phyloP scores from a whole-genome alignment of 768 basidiomycete genomes.

The Leccinum barrowsii region DNA sequence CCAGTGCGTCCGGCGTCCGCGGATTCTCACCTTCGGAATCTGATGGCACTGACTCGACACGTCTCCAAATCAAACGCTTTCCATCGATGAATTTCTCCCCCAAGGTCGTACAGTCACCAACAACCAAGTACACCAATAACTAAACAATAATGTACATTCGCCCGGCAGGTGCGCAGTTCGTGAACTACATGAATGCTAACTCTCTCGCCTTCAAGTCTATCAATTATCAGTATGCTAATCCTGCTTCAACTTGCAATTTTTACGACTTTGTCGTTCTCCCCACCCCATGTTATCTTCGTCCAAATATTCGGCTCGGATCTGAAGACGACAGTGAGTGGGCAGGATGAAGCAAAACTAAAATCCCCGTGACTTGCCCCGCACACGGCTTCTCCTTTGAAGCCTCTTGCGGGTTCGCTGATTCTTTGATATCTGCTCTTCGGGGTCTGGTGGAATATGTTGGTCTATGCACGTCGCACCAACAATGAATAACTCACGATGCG shows the following conservation, averaged over 20 bases:
- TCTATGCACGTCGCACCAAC: not conserved
- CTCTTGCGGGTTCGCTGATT: constrained; percentile 9
- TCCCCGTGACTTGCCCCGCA: constrained; percentile 15
- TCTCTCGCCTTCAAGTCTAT: not conserved
- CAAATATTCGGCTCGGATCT: constrained; percentile 24
- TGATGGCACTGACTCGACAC: too few relatives aligned
- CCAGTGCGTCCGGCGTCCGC: too few relatives aligned
- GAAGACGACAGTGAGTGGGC: not conserved
- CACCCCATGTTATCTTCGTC: constrained; percentile 29
- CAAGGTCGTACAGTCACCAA: not conserved
- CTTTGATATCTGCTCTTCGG: constrained; percentile 15
- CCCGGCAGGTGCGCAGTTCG: not conserved
- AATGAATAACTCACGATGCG: constrained; percentile 11
- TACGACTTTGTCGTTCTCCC: constrained; percentile 14
- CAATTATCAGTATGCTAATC: not conserved
- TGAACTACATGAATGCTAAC: not conserved
- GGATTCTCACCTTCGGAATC: not conserved
- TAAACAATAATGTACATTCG: not conserved
- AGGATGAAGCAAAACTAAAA: not conserved
- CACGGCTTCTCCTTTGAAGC: constrained; percentile 18
- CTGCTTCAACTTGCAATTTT: constrained; percentile 3
- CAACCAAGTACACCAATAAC: not conserved
- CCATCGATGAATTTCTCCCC: not conserved
- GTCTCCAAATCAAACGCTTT: not conserved
- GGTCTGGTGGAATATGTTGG: constrained; percentile 6